Evolutionary conservation across 805 yeast genomes (phyloP).

Genomic region (Clavispora santaluciae): DNA sequence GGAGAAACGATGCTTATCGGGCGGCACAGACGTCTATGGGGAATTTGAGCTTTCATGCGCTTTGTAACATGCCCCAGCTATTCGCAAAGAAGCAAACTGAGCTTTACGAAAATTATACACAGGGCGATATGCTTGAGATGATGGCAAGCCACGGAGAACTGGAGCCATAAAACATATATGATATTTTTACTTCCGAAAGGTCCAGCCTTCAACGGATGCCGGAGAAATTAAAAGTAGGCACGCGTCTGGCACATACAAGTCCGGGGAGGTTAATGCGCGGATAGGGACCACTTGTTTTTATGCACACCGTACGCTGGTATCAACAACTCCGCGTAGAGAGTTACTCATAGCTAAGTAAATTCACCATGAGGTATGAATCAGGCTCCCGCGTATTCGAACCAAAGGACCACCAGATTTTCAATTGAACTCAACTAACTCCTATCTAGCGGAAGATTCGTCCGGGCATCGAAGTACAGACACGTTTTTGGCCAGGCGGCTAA

Average conservation of each 20-base stretch:
- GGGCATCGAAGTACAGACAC: slow-evolving; percentile 96
- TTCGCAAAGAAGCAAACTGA: slow-evolving; percentile 3
- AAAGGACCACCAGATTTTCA: too few relatives aligned
- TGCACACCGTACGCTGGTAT: background rate
- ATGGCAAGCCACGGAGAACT: background rate
- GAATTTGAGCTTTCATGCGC: slow-evolving; percentile 2
- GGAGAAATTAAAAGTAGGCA: too few relatives aligned
- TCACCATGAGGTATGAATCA: slow-evolving; percentile 6
- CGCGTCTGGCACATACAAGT: background rate
- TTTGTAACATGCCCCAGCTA: slow-evolving; percentile 1
- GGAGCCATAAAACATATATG: background rate
- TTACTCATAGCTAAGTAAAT: background rate
- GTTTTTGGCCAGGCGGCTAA: slow-evolving; percentile 84
- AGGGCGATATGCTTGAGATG: background rate
- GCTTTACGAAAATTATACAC: slow-evolving; percentile 1
- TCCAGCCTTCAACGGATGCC: too few relatives aligned
- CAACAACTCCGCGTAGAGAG: background rate
- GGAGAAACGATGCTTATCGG: background rate
- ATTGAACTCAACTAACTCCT: too few relatives aligned
- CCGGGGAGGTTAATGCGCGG: background rate
- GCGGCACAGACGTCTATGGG: background rate
- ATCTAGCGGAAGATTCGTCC: slow-evolving; percentile 76
- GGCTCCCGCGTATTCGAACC: background rate
- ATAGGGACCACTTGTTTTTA: background rate
- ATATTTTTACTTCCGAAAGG: too few relatives aligned